Conservation (phyloP, 805 yeast species). For the Candida stauntonica region DNA sequence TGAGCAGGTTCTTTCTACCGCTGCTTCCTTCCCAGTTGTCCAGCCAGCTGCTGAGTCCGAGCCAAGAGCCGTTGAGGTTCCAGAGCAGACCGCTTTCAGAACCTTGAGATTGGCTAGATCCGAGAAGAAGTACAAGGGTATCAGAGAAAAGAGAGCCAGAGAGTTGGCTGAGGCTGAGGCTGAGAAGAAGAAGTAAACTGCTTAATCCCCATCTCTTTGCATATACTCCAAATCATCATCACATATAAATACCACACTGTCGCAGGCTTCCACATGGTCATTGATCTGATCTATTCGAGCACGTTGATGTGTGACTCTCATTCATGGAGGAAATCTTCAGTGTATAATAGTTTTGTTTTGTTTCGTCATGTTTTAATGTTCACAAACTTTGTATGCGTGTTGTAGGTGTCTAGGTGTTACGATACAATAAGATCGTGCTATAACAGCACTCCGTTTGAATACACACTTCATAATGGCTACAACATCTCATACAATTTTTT, state of each 20-base stretch:
- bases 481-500: conserved; percentile 9
- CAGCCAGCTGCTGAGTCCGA: conserved; percentile 68
- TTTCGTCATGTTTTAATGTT: conserved; percentile 17
- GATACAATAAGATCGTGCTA: no score
- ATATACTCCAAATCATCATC: background rate
- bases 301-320: conserved; percentile 2
- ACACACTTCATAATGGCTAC: no score
- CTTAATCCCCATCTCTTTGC: background rate
- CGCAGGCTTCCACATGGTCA: background rate
- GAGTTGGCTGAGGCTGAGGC: conserved; percentile 99
- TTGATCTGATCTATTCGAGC: background rate
- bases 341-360: conserved; percentile 14
- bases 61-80: conserved; percentile 80
- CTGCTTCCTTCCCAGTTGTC: conserved; percentile 87
- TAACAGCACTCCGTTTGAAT: no score
- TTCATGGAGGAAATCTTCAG: conserved; percentile 6
- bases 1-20: conserved; percentile 67
- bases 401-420: no score
- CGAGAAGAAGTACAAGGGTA: conserved; percentile 89
- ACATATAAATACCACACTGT: background rate
- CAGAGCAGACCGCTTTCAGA: conserved; percentile 78
- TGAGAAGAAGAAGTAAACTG: conserved; percentile 91
- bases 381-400: conserved; percentile 6
- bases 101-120: conserved; percentile 95
- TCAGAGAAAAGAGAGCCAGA: conserved; percentile 95